Conservation (phyloP, 73 alveolate genomes). For the Tetrahymena borealis region DNA sequence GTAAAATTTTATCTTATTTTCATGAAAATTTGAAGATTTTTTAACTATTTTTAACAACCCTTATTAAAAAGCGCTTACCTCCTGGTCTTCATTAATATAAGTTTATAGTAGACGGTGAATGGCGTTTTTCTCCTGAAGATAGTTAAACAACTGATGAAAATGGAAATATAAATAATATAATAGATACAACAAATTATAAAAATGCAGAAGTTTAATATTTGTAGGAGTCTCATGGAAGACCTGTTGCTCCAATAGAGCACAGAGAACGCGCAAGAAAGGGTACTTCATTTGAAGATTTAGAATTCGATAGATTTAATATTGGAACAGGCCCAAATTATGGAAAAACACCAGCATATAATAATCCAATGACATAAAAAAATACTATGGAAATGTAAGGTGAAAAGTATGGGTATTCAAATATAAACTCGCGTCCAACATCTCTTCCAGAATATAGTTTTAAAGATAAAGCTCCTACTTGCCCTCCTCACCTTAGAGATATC, state of each 20-base stretch:
- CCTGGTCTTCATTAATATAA: conserved; percentile 82
- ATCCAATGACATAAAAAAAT: conserved; percentile 8
- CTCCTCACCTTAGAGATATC: conserved; percentile 30
- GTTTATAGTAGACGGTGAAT: conserved; percentile 91
- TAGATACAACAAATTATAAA: conserved; percentile 56
- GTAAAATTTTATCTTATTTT: not conserved
- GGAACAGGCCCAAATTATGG: conserved; percentile 8
- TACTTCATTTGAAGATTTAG: not conserved
- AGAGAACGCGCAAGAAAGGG: not conserved
- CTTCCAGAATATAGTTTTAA: conserved; percentile 16
- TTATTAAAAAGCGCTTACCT: conserved; percentile 16
- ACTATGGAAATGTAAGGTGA: not conserved
- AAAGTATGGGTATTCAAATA: not conserved
- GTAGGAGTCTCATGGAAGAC: not conserved
- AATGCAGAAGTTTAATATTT: not conserved
- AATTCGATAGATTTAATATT: not conserved
- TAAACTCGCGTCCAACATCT: not conserved
- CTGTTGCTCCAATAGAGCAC: not conserved
- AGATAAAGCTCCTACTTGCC: conserved; percentile 42
- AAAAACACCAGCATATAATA: conserved; percentile 21
- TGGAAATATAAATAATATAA: conserved; percentile 79
- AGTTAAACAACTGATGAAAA: conserved; percentile 63
- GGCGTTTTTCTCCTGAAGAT: conserved; percentile 96
- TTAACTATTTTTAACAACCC: not conserved
- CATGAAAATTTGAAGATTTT: not conserved